Evolutionary conservation across 2,329 filamentous ascomycete species (phyloP).

Genomic region (Nemania diffusa): DNA sequence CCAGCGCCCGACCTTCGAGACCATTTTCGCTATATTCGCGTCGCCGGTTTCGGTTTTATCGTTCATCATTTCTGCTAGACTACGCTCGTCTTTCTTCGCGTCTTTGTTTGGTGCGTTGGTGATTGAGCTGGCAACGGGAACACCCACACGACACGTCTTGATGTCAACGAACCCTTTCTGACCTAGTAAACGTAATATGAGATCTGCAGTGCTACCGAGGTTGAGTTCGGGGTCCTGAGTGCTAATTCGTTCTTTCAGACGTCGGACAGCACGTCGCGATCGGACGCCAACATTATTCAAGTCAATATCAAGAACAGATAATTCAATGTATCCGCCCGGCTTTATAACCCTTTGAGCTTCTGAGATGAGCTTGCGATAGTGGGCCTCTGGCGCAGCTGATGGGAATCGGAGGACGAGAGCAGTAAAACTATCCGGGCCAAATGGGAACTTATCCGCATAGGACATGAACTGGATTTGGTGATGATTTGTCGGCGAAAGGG

Average conservation of each 20-base stretch:
- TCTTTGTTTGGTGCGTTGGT: slow-evolving; percentile 44
- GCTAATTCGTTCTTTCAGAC: slow-evolving; percentile 77
- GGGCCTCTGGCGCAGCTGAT: slow-evolving; percentile 71
- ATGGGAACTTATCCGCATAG: slow-evolving; percentile 75
- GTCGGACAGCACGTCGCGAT: slow-evolving; percentile 74
- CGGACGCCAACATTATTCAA: slow-evolving; percentile 83
- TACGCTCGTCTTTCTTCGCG: slow-evolving; percentile 60
- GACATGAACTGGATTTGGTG: slow-evolving; percentile 77
- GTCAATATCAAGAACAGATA: slow-evolving; percentile 81
- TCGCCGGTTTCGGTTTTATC: slow-evolving; percentile 77
- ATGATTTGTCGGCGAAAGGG: slow-evolving; percentile 73
- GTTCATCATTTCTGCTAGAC: slow-evolving; percentile 77
- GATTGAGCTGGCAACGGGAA: slow-evolving; percentile 72
- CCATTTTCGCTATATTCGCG: slow-evolving; percentile 90
- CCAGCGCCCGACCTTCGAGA: slow-evolving; percentile 91
- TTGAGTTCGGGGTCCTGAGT: slow-evolving; percentile 67
- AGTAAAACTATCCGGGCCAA: slow-evolving; percentile 79
- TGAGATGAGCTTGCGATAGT: slow-evolving; percentile 76
- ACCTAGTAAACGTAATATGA: slow-evolving; percentile 73
- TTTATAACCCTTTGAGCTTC: slow-evolving; percentile 82
- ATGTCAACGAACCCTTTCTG: slow-evolving; percentile 76
- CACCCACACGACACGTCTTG: slow-evolving; percentile 80
- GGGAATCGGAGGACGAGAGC: slow-evolving; percentile 83
- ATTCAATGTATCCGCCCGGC: slow-evolving; percentile 81
- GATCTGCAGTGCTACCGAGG: slow-evolving; percentile 68